A percentile compares a stretch with the other conserved stretches of the same genome.
Conservation (phyloP, 768 basidiomycete species). For the Trichaptum fuscoviolaceum region DNA sequence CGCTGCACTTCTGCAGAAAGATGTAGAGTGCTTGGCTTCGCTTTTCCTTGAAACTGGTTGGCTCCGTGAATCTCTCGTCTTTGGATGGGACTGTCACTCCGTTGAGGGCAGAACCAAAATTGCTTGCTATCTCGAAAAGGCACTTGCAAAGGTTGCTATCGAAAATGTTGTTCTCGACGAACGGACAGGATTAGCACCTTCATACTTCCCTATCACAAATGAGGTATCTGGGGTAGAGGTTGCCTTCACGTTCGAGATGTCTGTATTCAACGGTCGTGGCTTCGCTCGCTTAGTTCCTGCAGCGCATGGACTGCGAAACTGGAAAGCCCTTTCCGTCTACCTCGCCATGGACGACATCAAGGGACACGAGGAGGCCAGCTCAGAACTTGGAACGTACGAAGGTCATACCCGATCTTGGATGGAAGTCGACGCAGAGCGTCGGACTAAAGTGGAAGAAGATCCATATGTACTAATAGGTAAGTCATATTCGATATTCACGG, state of each 20-base stretch:
- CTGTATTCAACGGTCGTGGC: slow-evolving; percentile 14
- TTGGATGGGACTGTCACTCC: slow-evolving; percentile 18
- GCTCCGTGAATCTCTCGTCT: slow-evolving; percentile 17
- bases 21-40: neutral
- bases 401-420: slow-evolving; percentile 15
- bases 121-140: slow-evolving; percentile 10
- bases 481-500: slow-evolving; percentile 3
- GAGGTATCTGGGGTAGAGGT: slow-evolving; percentile 11
- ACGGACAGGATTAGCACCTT: slow-evolving; percentile 10
- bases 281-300: slow-evolving; percentile 13
- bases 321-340: slow-evolving; percentile 18
- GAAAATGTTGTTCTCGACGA: neutral
- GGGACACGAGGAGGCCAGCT: slow-evolving; percentile 18
- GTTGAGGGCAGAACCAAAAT: slow-evolving; percentile 16
- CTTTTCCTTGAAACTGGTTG: neutral
- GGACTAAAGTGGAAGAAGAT: slow-evolving; percentile 14
- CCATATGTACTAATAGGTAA: slow-evolving; percentile 19
- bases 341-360: slow-evolving; percentile 16
- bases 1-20: neutral
- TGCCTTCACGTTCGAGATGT: slow-evolving; percentile 18
- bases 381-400: slow-evolving; percentile 13
- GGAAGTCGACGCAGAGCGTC: slow-evolving; percentile 13
- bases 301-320: slow-evolving; percentile 6
- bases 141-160: neutral
- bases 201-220: slow-evolving; percentile 7